Conservation (phyloP, 208 protist species). For the Leishmania tropica region DNA sequence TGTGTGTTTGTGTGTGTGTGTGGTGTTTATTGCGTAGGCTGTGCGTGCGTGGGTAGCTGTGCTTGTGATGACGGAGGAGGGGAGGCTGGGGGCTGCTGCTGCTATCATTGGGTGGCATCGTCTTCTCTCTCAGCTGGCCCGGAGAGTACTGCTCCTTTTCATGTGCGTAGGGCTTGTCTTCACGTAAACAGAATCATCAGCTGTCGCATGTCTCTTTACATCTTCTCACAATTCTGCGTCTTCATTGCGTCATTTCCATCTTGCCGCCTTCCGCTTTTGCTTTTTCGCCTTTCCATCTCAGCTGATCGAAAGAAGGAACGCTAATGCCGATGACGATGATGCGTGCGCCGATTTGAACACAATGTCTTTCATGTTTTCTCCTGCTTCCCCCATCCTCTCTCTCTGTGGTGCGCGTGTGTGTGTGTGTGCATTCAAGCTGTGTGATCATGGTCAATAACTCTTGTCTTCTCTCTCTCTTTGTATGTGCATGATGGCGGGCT, state of each 20-base stretch:
- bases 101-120: neutral
- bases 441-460: neutral
- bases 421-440: neutral
- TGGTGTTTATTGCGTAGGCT: neutral
- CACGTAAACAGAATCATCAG: neutral
- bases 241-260: neutral
- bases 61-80: neutral
- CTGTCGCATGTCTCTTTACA: neutral
- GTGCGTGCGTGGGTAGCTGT: neutral
- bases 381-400: neutral
- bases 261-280: too few relatives aligned
- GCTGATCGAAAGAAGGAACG: neutral
- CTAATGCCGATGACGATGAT: neutral
- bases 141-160: neutral
- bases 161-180: neutral
- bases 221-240: neutral
- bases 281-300: neutral
- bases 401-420: neutral
- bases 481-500: conserved; percentile 16
- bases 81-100: neutral
- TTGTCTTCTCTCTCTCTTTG: neutral
- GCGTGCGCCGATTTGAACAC: neutral
- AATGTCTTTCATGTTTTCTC: neutral
- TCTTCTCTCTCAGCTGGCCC: neutral
- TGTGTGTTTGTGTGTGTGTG: neutral